Conservation (phyloP, 202 grass and related monocot genomes). For the Digitaria exilis region DNA sequence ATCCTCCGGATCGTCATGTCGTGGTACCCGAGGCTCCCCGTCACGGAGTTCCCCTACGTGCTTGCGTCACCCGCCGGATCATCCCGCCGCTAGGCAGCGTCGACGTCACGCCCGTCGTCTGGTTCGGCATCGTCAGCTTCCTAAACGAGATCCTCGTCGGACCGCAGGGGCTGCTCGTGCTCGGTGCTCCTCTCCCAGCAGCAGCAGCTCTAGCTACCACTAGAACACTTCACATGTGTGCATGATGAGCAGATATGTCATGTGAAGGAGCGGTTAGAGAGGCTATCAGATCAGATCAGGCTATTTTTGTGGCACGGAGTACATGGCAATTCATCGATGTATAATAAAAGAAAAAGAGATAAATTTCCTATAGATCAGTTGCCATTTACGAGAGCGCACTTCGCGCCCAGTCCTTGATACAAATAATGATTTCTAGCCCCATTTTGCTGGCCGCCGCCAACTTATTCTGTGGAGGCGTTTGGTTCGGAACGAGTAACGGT, state of each 20-base stretch:
- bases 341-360: neutral
- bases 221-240: too few relatives aligned
- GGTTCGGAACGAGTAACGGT: too few relatives aligned
- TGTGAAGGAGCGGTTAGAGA: too few relatives aligned
- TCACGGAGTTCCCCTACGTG: conserved; percentile 79
- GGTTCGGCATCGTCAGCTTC: conserved; percentile 96
- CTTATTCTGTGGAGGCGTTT: too few relatives aligned
- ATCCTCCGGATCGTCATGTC: conserved; percentile 90
- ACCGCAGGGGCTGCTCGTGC: conserved; percentile 75
- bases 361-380: neutral
- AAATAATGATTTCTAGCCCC: conserved; percentile 26
- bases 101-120: conserved; percentile 92
- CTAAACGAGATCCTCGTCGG: conserved; percentile 90
- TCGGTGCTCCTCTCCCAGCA: conserved; percentile 90
- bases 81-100: conserved; percentile 91
- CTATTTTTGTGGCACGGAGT: too few relatives aligned
- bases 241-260: too few relatives aligned
- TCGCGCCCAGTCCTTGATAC: conserved; percentile 2
- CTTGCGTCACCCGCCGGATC: conserved; percentile 65
- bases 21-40: conserved; percentile 89
- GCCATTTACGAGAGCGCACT: conserved; percentile 31
- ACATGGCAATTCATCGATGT: neutral
- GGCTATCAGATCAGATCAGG: too few relatives aligned
- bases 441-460: too few relatives aligned
- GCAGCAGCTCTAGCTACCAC: conserved; percentile 22